Conservation (phyloP, 768 basidiomycete genomes). For the Melanogaster broomeanus region DNA sequence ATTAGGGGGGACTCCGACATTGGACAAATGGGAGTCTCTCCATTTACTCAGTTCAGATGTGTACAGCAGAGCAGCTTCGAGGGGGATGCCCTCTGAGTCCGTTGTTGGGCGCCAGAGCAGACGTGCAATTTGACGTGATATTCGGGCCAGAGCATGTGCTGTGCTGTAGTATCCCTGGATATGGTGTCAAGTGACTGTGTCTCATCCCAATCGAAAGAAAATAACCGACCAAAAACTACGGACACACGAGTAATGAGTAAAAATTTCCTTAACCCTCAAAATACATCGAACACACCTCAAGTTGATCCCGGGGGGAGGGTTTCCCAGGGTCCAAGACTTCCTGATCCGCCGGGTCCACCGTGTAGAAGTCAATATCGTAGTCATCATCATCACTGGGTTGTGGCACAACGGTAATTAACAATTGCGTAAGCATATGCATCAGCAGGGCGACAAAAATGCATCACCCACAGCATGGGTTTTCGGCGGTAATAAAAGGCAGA, state of each 20-base stretch:
- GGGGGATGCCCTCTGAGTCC: conserved; percentile 75
- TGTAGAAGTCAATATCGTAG: conserved; percentile 89
- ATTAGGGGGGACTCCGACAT: conserved; percentile 85
- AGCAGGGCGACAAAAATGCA: conserved; percentile 6
- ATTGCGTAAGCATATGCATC: conserved; percentile 4
- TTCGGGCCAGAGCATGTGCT: conserved; percentile 79
- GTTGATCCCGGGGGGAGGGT: conserved; percentile 74
- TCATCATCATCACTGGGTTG: conserved; percentile 71
- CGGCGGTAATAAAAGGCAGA: conserved; percentile 81
- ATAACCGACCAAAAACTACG: conserved; percentile 66
- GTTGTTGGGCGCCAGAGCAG: conserved; percentile 80
- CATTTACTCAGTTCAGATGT: conserved; percentile 63
- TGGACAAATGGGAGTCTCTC: conserved; percentile 72
- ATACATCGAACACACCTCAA: conserved; percentile 55
- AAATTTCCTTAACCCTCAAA: neutral
- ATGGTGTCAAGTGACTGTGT: conserved; percentile 7
- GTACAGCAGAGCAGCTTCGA: conserved; percentile 60
- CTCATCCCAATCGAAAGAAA: conserved; percentile 2
- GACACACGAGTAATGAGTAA: conserved; percentile 13
- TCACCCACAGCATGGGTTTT: conserved; percentile 70
- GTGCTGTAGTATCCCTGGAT: conserved; percentile 80
- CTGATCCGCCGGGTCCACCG: conserved; percentile 58
- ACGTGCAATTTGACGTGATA: conserved; percentile 78
- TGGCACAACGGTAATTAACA: conserved; percentile 24
- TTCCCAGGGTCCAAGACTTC: conserved; percentile 50